A percentile compares a stretch with the other conserved stretches of the same genome.
These are phyloP conservation scores for Ottelia alismoides DNA, from an alignment of 106 monocot genomes.

Conservation along the genomic window DNA sequence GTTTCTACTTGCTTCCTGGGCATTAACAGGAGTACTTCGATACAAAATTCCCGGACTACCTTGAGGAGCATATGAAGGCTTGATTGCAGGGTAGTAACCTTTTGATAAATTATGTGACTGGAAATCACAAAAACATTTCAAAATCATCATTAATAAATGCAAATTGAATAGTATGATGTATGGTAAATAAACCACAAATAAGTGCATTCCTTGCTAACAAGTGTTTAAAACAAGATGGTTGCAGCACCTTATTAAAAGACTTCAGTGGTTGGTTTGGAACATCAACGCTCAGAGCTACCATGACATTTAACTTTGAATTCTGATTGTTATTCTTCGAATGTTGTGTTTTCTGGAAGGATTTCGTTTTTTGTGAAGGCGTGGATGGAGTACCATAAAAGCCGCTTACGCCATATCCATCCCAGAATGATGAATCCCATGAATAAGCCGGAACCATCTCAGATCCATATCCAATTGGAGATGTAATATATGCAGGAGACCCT, in stretches of 20 bases:
- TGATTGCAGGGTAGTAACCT: slow-evolving; percentile 22
- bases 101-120: slow-evolving; percentile 15
- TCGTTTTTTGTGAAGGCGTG: slow-evolving; percentile 17
- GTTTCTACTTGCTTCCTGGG: slow-evolving; percentile 20
- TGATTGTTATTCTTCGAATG: slow-evolving; percentile 13
- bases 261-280: slow-evolving; percentile 25
- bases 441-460: slow-evolving; percentile 37
- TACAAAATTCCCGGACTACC: slow-evolving; percentile 16
- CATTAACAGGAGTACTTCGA: slow-evolving; percentile 7
- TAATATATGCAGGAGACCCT: slow-evolving; percentile 35
- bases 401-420: slow-evolving; percentile 20
- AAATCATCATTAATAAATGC: too few relatives aligned
- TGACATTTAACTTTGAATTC: slow-evolving; percentile 7
- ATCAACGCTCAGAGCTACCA: slow-evolving; percentile 7
- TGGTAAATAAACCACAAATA: background rate
- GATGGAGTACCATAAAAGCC: slow-evolving; percentile 19
- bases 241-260: slow-evolving; percentile 25
- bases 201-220: background rate
- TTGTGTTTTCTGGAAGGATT: slow-evolving; percentile 19
- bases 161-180: background rate
- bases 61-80: slow-evolving; percentile 23
- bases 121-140: slow-evolving; percentile 3
- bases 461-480: slow-evolving; percentile 49
- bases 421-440: slow-evolving; percentile 37
- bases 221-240: background rate